Conservation (phyloP, 2,329 filamentous ascomycete species). For the Cercospora sojina region DNA sequence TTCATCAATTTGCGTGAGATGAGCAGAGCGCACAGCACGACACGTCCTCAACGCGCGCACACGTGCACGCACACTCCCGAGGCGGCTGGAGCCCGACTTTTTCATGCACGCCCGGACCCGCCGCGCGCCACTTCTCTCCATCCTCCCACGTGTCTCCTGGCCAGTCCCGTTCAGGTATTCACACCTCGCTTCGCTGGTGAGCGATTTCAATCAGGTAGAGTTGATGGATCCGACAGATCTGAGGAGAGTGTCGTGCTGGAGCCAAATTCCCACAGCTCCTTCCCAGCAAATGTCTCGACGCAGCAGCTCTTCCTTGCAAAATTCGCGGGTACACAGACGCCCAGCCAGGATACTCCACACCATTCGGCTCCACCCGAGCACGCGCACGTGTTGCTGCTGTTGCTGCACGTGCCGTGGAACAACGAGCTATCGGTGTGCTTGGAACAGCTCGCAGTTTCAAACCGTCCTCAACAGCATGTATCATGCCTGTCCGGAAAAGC, state of each 20-base stretch:
- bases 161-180: background rate
- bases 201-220: background rate
- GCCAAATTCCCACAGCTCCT: background rate
- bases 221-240: background rate
- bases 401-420: background rate
- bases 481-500: background rate
- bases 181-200: background rate
- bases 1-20: constrained; percentile 2
- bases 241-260: background rate
- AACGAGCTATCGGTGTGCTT: background rate
- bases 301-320: background rate
- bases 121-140: background rate
- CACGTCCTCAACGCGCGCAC: background rate
- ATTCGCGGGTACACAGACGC: background rate
- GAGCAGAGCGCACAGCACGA: background rate
- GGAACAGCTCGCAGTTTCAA: background rate
- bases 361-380: background rate
- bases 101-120: background rate
- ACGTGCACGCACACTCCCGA: background rate
- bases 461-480: background rate
- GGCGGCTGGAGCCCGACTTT: background rate
- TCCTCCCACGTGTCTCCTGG: background rate
- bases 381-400: background rate
- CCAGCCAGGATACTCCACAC: background rate
- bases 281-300: background rate